Evolutionary conservation across 176 grass and related monocot genomes (phyloP).

Genomic region (Elymus sibiricus): DNA sequence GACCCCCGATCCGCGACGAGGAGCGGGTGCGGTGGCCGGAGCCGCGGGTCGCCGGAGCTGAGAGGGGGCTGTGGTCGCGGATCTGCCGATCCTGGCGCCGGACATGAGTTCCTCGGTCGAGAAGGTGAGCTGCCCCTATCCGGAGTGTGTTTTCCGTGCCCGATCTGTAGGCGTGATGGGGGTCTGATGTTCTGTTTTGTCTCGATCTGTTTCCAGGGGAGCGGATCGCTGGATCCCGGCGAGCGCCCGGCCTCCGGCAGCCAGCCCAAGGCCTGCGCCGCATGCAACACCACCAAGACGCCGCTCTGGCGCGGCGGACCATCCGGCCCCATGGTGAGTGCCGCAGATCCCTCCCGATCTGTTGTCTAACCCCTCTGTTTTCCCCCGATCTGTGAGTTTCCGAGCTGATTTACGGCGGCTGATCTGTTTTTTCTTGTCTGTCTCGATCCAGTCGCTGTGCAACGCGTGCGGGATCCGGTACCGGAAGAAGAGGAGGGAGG

Average conservation of each 20-base stretch:
- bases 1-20: constrained; percentile 25
- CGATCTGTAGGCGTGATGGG: neutral
- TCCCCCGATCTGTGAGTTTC: constrained; percentile 22
- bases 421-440: neutral
- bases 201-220: constrained; percentile 14
- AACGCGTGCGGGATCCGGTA: constrained; percentile 99
- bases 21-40: neutral
- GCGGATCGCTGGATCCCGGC: constrained; percentile 46
- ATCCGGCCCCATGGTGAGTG: constrained; percentile 71
- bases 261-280: constrained; percentile 69
- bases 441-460: constrained; percentile 67
- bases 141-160: neutral
- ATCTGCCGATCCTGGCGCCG: constrained; percentile 35
- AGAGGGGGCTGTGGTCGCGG: constrained; percentile 1
- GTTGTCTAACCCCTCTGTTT: neutral
- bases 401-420: neutral
- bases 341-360: neutral
- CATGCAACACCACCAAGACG: constrained; percentile 79
- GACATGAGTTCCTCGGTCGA: constrained; percentile 40
- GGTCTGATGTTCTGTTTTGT: neutral
- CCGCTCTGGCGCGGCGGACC: constrained; percentile 86
- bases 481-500: constrained; percentile 77
- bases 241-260: constrained; percentile 30
- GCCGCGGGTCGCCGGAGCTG: neutral
- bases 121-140: constrained; percentile 51